Evolutionary conservation across 306 rosid genomes (phyloP).

Genomic region (barrel medic (Medicago truncatula)): MtrunA17r5.0-ANR NC_053049.1:4160501-4161000

Average conservation of each 20-base stretch:
- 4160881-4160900: not conserved
- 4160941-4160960: conserved; percentile 31
- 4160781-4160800: conserved; percentile 35
- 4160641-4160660: no score
- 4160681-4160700: not conserved
- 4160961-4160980: conserved; percentile 11
- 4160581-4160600: no score
- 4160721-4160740: not conserved
- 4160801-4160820: conserved; percentile 39
- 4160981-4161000: not conserved
- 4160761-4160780: conserved; percentile 31
- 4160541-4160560: no score
- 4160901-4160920: conserved; percentile 16
- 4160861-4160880: conserved; percentile 12
- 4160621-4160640: no score
- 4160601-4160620: no score
- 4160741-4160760: not conserved
- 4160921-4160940: conserved; percentile 17
- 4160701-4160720: conserved; percentile 9
- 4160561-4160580: no score
- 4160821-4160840: conserved; percentile 21
- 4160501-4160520: no score
- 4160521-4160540: no score
- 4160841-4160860: conserved; percentile 34
- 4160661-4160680: not conserved